Evolutionary conservation across 257 asterid genomes (phyloP).

Genomic region (Solanum pimpinellifolium): DNA sequence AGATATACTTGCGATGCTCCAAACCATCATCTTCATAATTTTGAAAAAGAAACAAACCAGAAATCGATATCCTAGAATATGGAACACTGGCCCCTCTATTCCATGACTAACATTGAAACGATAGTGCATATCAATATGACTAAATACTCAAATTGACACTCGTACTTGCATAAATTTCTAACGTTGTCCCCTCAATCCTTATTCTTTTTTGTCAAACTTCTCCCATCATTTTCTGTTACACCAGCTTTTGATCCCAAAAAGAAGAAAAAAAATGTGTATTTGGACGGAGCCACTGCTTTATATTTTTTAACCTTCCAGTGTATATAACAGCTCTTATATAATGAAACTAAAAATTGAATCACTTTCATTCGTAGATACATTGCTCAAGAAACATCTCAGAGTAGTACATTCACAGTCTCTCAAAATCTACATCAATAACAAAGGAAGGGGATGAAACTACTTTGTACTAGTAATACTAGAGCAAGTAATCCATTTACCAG

Average conservation of each 20-base stretch:
- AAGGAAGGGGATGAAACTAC: neutral
- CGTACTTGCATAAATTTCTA: too few species aligned
- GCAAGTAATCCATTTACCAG: neutral
- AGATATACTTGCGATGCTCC: neutral
- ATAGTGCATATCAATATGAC: neutral
- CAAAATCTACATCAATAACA: neutral
- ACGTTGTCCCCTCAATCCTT: too few species aligned
- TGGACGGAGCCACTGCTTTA: neutral
- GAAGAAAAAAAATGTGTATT: neutral
- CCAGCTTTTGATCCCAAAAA: too few species aligned
- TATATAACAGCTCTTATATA: neutral
- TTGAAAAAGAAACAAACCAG: neutral
- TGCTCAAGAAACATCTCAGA: neutral
- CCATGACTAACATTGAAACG: neutral
- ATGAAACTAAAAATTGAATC: neutral
- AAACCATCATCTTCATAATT: neutral
- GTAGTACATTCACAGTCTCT: neutral
- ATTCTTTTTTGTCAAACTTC: neutral
- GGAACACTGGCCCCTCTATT: neutral
- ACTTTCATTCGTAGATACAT: neutral
- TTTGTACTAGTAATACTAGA: neutral
- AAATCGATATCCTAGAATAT: neutral
- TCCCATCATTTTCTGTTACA: neutral
- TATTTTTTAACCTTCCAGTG: neutral
- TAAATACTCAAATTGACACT: neutral